Evolutionary conservation across 441 rosid species (phyloP).

Genomic region (Raphanus hybrid): DNA sequence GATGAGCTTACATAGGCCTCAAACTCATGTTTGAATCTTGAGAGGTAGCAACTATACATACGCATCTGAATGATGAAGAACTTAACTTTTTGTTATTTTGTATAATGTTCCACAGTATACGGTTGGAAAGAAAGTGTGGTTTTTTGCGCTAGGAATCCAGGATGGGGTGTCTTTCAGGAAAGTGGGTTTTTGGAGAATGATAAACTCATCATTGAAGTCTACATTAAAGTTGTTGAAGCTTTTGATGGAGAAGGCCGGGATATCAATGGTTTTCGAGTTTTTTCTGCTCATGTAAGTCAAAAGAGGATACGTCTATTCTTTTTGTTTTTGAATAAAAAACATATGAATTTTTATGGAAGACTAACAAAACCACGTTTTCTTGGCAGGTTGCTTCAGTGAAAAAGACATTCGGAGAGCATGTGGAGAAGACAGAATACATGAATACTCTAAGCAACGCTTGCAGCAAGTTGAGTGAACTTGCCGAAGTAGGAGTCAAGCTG

Average conservation of each 20-base stretch:
- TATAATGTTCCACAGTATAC: background rate
- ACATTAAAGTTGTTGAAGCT: background rate
- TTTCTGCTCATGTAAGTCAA: background rate
- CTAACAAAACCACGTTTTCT: background rate
- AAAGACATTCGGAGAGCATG: background rate
- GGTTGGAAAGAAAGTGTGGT: background rate
- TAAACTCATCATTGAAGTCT: slow-evolving; percentile 1
- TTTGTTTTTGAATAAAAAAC: background rate
- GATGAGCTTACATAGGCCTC: background rate
- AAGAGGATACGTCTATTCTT: background rate
- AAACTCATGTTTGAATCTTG: background rate
- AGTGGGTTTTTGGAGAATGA: background rate
- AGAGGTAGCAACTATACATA: too few relatives aligned
- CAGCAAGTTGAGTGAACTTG: background rate
- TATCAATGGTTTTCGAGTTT: background rate
- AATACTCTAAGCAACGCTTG: background rate
- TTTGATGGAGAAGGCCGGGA: background rate
- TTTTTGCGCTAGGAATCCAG: background rate
- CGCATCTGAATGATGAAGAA: background rate
- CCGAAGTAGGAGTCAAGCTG: background rate
- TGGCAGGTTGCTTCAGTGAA: background rate
- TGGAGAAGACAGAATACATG: background rate
- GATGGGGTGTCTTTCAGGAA: background rate
- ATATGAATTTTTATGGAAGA: background rate
- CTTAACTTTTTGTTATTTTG: background rate